Evolutionary conservation across 2,329 filamentous ascomycete species (phyloP).

Genomic region (Cercospora sp.): DNA sequence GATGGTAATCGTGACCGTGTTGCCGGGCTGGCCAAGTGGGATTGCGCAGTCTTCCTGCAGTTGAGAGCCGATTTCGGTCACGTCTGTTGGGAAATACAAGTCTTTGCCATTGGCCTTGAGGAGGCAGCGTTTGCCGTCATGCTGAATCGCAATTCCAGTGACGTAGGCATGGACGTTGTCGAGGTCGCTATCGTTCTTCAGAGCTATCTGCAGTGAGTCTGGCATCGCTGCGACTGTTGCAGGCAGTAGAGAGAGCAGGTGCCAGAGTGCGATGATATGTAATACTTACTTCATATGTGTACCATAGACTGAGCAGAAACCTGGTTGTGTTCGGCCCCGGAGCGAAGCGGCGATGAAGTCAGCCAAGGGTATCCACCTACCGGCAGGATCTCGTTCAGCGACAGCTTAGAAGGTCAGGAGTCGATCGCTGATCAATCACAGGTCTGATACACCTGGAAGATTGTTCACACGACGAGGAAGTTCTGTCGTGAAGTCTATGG

Average conservation of each 20-base stretch:
- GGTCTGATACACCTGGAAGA: not conserved
- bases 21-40: constrained; percentile 38
- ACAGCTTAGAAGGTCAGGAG: not conserved
- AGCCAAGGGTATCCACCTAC: constrained; percentile 11
- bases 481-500: not conserved
- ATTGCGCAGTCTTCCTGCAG: constrained; percentile 43
- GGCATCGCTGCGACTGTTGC: constrained; percentile 33
- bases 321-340: constrained; percentile 1
- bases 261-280: not conserved
- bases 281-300: too few relatives aligned
- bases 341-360: not conserved
- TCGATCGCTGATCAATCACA: not conserved
- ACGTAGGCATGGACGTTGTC: constrained; percentile 41
- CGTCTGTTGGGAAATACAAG: constrained; percentile 40
- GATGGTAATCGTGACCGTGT: constrained; percentile 38
- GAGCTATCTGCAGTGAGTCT: constrained; percentile 38
- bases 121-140: constrained; percentile 37
- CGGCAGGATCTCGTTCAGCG: not conserved
- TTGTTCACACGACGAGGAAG: not conserved
- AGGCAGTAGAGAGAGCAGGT: not conserved
- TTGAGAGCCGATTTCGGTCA: constrained; percentile 36
- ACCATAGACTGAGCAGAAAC: not conserved
- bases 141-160: constrained; percentile 42
- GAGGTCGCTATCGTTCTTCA: constrained; percentile 40
- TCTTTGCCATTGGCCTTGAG: constrained; percentile 40